Evolutionary conservation across 108 stramenopile genomes (phyloP).

Genomic region (Stephanodiscus minutulus): DNA sequence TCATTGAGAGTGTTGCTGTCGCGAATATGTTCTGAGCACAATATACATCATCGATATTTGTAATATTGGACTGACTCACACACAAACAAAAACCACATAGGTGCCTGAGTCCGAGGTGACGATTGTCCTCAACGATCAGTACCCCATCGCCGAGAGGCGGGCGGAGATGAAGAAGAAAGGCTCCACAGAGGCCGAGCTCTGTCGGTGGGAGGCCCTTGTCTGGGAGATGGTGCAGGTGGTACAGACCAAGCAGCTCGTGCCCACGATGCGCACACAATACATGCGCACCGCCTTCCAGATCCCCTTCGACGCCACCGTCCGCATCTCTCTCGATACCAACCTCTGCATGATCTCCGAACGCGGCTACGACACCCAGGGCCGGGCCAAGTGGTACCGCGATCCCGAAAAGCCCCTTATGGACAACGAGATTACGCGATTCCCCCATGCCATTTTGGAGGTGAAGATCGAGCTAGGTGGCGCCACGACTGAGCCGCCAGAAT

Average conservation of each 20-base stretch:
- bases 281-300: slow-evolving; percentile 99
- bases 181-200: slow-evolving; percentile 79
- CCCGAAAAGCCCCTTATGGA: slow-evolving; percentile 69
- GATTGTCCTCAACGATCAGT: slow-evolving; percentile 76
- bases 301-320: slow-evolving; percentile 94
- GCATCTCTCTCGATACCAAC: slow-evolving; percentile 96
- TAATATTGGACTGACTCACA: neutral
- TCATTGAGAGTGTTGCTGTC: neutral
- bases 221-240: slow-evolving; percentile 89
- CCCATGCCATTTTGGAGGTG: slow-evolving; percentile 95
- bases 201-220: slow-evolving; percentile 88
- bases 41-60: too few species aligned
- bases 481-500: slow-evolving; percentile 81
- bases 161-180: slow-evolving; percentile 78
- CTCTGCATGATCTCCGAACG: slow-evolving; percentile 96
- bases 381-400: slow-evolving; percentile 94
- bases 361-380: slow-evolving; percentile 85
- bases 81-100: slow-evolving; percentile 10
- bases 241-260: slow-evolving; percentile 90
- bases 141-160: slow-evolving; percentile 84
- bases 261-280: slow-evolving; percentile 96
- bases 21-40: neutral
- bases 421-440: slow-evolving; percentile 94
- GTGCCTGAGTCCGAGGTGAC: slow-evolving; percentile 83
- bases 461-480: slow-evolving; percentile 93